A percentile compares a stretch with the other conserved stretches of the same genome.
These are phyloP conservation scores for Knoxdaviesia proteae DNA, from an alignment of 2,329 filamentous ascomycete species.

Conservation along the genomic window DNA sequence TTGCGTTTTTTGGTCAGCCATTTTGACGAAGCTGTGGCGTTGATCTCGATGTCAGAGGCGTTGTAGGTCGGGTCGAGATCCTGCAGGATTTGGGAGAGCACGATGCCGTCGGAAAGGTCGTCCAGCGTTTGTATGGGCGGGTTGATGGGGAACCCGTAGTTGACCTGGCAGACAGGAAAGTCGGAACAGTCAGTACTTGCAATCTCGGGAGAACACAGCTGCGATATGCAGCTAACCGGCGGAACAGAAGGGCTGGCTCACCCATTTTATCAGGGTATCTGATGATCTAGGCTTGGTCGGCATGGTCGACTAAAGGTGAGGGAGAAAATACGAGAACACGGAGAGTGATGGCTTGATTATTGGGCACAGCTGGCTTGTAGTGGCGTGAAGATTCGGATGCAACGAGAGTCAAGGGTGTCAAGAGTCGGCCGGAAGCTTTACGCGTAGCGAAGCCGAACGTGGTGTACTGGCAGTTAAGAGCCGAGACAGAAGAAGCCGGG, in stretches of 20 bases:
- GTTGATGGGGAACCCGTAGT: conserved; percentile 21
- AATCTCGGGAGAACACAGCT: too few relatives aligned
- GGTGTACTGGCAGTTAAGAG: too few relatives aligned
- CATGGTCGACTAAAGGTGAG: conserved; percentile 10
- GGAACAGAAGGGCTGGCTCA: conserved; percentile 10
- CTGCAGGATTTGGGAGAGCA: conserved; percentile 33
- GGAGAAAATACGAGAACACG: too few relatives aligned
- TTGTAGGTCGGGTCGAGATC: conserved; percentile 37
- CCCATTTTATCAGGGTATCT: conserved; percentile 34
- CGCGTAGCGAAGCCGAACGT: too few relatives aligned
- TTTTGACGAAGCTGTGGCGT: conserved; percentile 16
- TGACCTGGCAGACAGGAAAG: conserved; percentile 10
- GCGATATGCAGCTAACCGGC: too few relatives aligned
- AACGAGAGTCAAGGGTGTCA: too few relatives aligned
- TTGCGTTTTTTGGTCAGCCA: conserved; percentile 28
- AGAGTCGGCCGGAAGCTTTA: too few relatives aligned
- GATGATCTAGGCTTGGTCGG: conserved; percentile 23
- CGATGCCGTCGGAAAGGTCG: conserved; percentile 29
- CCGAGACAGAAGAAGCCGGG: too few relatives aligned
- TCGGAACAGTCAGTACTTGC: too few relatives aligned
- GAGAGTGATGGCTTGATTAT: too few relatives aligned
- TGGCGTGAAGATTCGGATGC: too few relatives aligned
- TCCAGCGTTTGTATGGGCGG: conserved; percentile 25
- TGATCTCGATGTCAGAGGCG: conserved; percentile 28
- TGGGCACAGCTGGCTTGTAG: too few relatives aligned